Conservation (phyloP, 2,329 filamentous ascomycete genomes). For the Setomelanomma holmii region DNA sequence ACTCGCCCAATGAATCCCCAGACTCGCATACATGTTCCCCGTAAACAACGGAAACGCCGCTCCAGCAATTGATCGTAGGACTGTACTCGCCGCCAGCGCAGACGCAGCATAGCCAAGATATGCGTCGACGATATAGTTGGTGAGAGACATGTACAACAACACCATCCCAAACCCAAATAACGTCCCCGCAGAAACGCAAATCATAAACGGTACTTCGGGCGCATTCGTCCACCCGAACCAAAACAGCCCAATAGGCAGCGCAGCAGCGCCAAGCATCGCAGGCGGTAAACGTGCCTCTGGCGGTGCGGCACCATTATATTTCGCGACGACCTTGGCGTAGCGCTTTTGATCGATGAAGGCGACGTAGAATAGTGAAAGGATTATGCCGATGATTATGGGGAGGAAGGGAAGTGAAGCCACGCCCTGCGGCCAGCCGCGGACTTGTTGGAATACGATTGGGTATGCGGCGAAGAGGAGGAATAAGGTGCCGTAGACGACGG, state of each 20-base stretch:
- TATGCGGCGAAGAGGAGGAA: slow-evolving; percentile 59
- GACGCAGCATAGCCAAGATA: slow-evolving; percentile 57
- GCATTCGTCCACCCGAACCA: slow-evolving; percentile 60
- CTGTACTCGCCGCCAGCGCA: slow-evolving; percentile 50
- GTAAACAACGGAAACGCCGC: slow-evolving; percentile 59
- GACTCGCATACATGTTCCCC: slow-evolving; percentile 51
- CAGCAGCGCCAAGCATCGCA: slow-evolving; percentile 61
- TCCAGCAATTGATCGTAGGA: slow-evolving; percentile 56
- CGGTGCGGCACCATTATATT: slow-evolving; percentile 56
- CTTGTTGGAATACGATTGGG: slow-evolving; percentile 52
- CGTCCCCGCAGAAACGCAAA: slow-evolving; percentile 57
- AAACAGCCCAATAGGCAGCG: slow-evolving; percentile 58
- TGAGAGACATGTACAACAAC: slow-evolving; percentile 51
- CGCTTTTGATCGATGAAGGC: slow-evolving; percentile 46
- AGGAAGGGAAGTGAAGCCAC: slow-evolving; percentile 48
- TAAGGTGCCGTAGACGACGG: slow-evolving; percentile 51
- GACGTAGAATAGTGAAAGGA: slow-evolving; percentile 10
- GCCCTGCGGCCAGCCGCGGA: slow-evolving; percentile 43
- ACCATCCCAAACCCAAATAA: slow-evolving; percentile 55
- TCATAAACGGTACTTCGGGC: slow-evolving; percentile 62
- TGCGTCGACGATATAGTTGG: slow-evolving; percentile 73
- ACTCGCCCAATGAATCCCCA: slow-evolving; percentile 59
- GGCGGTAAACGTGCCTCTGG: slow-evolving; percentile 57
- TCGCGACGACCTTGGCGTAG: slow-evolving; percentile 40
- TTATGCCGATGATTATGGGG: slow-evolving; percentile 23